phyloP scores from a whole-genome alignment of 108 stramenopile genomes.

The Heterococcus sp. region DNA sequence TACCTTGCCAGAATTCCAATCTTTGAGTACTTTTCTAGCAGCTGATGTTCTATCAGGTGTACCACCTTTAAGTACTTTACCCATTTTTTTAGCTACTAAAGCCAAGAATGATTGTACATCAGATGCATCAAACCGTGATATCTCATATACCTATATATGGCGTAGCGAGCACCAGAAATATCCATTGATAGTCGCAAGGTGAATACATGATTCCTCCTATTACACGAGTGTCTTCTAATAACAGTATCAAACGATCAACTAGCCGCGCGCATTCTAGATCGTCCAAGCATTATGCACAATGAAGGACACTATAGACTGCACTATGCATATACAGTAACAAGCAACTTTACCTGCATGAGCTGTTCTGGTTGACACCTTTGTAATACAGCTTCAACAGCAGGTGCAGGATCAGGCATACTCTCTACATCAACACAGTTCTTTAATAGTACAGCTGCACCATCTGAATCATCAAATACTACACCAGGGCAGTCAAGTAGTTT shows the following conservation, averaged over 20 bases:
- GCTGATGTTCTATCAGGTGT: conserved; percentile 87
- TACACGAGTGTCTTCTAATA: no score
- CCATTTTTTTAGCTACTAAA: conserved; percentile 79
- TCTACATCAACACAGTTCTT: conserved; percentile 92
- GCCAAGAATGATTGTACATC: conserved; percentile 77
- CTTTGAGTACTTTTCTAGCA: conserved; percentile 81
- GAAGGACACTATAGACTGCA: no score
- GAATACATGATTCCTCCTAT: no score
- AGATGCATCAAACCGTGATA: conserved; percentile 77
- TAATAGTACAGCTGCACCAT: conserved; percentile 69
- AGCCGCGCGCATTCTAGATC: no score
- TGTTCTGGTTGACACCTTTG: conserved; percentile 73
- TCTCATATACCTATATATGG: conserved; percentile 75
- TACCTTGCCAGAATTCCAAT: conserved; percentile 88
- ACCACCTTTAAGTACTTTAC: conserved; percentile 90
- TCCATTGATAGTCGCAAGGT: no score
- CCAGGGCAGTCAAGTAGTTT: conserved; percentile 96
- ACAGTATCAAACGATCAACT: no score
- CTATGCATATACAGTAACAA: no score
- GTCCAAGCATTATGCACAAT: no score
- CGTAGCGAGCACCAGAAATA: no score
- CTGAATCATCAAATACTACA: conserved; percentile 76
- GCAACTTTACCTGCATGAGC: conserved; percentile 86
- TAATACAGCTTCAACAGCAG: conserved; percentile 78
- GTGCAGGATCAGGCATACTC: conserved; percentile 82